Conservation (phyloP, 352 stramenopile genomes). For the Phytophthora multivora region DNA sequence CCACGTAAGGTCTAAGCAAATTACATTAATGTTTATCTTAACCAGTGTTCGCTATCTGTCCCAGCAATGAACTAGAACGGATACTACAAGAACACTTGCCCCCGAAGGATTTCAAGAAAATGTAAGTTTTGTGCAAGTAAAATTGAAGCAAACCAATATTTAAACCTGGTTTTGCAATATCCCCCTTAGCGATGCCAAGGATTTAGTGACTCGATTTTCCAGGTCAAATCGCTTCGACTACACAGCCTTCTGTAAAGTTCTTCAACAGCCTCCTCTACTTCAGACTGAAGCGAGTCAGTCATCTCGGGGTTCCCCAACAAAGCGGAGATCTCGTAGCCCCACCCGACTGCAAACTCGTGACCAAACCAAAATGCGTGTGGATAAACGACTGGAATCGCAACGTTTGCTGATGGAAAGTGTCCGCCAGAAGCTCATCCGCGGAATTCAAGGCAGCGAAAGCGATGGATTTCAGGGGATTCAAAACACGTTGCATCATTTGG, state of each 20-base stretch:
- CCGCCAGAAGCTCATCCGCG: conserved; percentile 57
- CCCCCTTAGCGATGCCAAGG: conserved; percentile 14
- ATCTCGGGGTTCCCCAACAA: conserved; percentile 15
- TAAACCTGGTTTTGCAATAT: neutral
- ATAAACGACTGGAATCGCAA: conserved; percentile 55
- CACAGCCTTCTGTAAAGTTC: conserved; percentile 29
- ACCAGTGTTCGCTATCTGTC: neutral
- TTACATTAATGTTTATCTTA: neutral
- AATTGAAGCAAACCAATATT: no score
- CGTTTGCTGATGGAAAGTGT: conserved; percentile 51
- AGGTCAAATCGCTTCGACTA: conserved; percentile 29
- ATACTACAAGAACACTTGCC: conserved; percentile 14
- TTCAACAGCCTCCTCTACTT: conserved; percentile 16
- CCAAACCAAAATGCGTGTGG: conserved; percentile 44
- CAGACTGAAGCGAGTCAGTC: conserved; percentile 3
- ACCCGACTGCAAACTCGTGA: conserved; percentile 16
- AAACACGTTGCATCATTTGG: conserved; percentile 44
- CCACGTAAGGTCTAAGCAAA: neutral
- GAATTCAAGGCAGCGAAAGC: conserved; percentile 32
- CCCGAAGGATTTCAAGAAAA: conserved; percentile 15
- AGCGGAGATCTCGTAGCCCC: conserved; percentile 15
- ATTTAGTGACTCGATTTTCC: neutral
- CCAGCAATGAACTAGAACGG: conserved; percentile 11
- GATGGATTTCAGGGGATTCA: conserved; percentile 54
- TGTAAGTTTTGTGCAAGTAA: conserved; percentile 11